Conservation (phyloP, 2,329 filamentous ascomycete species). For the Calonectria multiphialidica region DNA sequence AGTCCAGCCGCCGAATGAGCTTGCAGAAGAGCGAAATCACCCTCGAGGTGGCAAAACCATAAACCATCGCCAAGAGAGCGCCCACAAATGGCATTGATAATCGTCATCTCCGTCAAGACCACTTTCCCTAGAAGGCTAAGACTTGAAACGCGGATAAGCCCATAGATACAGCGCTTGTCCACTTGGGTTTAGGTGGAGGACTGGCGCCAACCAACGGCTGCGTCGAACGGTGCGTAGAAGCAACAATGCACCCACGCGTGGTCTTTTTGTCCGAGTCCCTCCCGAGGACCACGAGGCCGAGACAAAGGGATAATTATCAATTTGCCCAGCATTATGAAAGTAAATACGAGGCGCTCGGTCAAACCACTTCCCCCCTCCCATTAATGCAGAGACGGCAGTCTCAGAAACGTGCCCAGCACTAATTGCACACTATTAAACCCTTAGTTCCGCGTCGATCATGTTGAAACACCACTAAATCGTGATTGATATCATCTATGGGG, state of each 20-base stretch:
- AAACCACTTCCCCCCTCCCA: background rate
- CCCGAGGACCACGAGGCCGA: background rate
- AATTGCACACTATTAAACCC: background rate
- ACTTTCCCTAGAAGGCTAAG: conserved; percentile 16
- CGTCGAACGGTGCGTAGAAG: background rate
- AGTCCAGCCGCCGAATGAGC: background rate
- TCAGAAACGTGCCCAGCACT: background rate
- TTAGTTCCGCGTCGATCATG: background rate
- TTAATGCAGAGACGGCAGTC: background rate
- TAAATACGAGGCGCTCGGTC: background rate
- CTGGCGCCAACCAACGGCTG: background rate
- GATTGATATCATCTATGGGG: background rate
- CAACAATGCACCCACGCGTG: background rate
- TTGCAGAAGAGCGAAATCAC: background rate
- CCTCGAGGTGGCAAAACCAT: background rate
- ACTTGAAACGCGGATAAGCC: conserved; percentile 15
- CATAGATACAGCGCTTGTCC: background rate
- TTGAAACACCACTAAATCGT: background rate
- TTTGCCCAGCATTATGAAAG: background rate
- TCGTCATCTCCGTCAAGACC: background rate
- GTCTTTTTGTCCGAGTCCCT: background rate
- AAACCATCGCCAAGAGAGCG: too few species aligned
- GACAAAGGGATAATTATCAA: background rate
- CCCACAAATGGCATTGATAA: background rate
- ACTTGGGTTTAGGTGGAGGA: background rate